Conservation (phyloP, 495 filamentous ascomycete genomes). For the Tuber aestivum region DNA sequence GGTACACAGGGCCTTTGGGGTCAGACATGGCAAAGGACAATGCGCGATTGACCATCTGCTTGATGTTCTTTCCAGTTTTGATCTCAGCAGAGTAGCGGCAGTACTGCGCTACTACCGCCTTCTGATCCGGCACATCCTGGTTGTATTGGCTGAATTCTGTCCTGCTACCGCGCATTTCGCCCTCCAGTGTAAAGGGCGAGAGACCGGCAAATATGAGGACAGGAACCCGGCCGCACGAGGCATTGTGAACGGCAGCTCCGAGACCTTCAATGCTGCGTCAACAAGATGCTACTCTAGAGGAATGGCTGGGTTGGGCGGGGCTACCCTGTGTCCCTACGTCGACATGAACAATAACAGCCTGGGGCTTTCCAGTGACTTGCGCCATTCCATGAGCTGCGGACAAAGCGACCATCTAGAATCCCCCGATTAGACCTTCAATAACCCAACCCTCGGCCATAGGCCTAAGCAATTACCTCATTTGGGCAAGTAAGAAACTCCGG, state of each 20-base stretch:
- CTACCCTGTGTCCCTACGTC: slow-evolving; percentile 88
- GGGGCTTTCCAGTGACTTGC: slow-evolving; percentile 73
- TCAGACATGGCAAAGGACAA: slow-evolving; percentile 77
- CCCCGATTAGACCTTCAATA: slow-evolving; percentile 9
- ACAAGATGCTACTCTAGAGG: background rate
- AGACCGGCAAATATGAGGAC: slow-evolving; percentile 88
- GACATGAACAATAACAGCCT: slow-evolving; percentile 91
- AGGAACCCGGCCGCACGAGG: slow-evolving; percentile 75
- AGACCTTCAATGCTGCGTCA: slow-evolving; percentile 42
- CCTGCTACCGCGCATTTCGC: slow-evolving; percentile 77
- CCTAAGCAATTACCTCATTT: slow-evolving; percentile 58
- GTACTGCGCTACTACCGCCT: slow-evolving; percentile 84
- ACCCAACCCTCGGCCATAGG: background rate
- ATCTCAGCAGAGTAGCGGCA: slow-evolving; percentile 89
- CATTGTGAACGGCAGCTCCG: slow-evolving; percentile 88
- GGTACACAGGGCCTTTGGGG: slow-evolving; percentile 80
- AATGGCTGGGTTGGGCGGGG: background rate
- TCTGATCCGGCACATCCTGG: slow-evolving; percentile 92
- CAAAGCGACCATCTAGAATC: slow-evolving; percentile 80
- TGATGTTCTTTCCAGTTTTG: slow-evolving; percentile 86
- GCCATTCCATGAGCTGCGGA: slow-evolving; percentile 97
- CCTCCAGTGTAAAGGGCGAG: slow-evolving; percentile 82
- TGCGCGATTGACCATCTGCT: slow-evolving; percentile 90
- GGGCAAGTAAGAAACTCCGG: slow-evolving; percentile 89
- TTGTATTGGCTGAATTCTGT: slow-evolving; percentile 99